A percentile compares a stretch with the other conserved stretches of the same genome.
Conservation (phyloP, 2,329 filamentous ascomycete species). For the Ploettnerulaceae sp. region DNA sequence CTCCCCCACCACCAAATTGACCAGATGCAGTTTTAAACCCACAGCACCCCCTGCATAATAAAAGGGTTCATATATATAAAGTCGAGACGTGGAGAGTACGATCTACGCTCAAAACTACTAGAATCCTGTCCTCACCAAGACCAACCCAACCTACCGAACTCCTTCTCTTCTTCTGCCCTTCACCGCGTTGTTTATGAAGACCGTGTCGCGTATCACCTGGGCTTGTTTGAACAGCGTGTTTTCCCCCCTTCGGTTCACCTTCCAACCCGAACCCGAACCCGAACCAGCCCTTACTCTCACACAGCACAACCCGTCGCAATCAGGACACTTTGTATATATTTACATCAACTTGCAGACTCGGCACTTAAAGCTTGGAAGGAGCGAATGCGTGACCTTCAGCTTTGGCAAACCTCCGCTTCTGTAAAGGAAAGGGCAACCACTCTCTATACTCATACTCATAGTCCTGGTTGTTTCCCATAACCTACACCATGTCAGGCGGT, state of each 20-base stretch:
- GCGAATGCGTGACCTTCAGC: not conserved
- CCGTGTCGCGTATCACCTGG: constrained; percentile 12
- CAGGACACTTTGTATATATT: constrained; percentile 5
- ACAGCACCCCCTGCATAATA: constrained; percentile 19
- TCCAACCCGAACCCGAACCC: not conserved
- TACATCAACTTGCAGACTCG: not conserved
- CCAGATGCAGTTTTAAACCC: constrained; percentile 7
- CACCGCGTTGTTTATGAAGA: constrained; percentile 16
- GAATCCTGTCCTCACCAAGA: not conserved
- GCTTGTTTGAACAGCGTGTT: constrained; percentile 11
- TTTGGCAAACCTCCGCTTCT: not conserved
- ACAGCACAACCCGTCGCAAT: constrained; percentile 2
- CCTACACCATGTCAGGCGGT: constrained; percentile 16
- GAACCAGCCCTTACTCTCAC: not conserved
- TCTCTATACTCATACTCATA: not conserved
- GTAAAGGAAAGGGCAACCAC: not conserved
- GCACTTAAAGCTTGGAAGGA: not conserved
- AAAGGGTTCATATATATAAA: constrained; percentile 16
- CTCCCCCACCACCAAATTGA: constrained; percentile 15
- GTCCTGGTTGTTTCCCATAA: not conserved
- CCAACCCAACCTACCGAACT: too few species aligned
- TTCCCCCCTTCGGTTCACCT: not conserved
- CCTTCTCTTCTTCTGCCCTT: not conserved
- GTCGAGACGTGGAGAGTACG: constrained; percentile 24
- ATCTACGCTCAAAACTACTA: too few species aligned